These are phyloP conservation scores for Solanum habrochaites DNA, from an alignment of 257 asterid genomes.

Conservation along the genomic window DNA sequence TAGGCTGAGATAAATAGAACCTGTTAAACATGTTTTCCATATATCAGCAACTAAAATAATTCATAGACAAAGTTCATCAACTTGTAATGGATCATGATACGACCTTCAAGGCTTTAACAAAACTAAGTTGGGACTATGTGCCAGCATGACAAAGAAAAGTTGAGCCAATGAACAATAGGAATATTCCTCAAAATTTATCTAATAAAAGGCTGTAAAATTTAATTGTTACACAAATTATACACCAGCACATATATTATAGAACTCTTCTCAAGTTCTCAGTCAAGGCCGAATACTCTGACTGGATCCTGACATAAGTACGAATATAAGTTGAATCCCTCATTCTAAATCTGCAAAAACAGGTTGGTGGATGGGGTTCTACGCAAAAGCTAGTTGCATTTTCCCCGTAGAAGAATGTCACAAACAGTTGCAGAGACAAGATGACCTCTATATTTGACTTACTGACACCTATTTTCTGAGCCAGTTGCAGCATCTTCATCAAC, in stretches of 20 bases:
- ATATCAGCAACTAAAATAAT: neutral
- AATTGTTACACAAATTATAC: neutral
- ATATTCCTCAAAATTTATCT: neutral
- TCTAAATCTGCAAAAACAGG: neutral
- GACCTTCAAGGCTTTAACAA: neutral
- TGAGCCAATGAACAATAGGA: neutral
- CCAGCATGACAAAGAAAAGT: neutral
- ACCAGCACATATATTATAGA: neutral
- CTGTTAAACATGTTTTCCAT: neutral
- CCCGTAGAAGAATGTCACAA: conserved; percentile 39
- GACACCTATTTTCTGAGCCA: conserved; percentile 14
- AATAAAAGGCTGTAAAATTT: neutral
- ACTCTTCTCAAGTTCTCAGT: neutral
- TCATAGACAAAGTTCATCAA: neutral
- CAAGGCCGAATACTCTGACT: neutral
- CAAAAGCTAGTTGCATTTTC: neutral
- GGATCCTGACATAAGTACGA: neutral
- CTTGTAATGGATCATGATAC: neutral
- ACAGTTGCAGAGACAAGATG: neutral
- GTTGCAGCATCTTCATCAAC: conserved; percentile 25
- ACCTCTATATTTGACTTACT: neutral
- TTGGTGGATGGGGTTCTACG: neutral
- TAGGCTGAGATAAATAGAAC: neutral
- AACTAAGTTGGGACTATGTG: neutral
- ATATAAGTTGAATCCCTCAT: neutral